Evolutionary conservation across 2,329 filamentous ascomycete species (phyloP), one percentile per base, ranked within the genome.

Genomic region (Dendrostoma leiphaemia): DNA sequence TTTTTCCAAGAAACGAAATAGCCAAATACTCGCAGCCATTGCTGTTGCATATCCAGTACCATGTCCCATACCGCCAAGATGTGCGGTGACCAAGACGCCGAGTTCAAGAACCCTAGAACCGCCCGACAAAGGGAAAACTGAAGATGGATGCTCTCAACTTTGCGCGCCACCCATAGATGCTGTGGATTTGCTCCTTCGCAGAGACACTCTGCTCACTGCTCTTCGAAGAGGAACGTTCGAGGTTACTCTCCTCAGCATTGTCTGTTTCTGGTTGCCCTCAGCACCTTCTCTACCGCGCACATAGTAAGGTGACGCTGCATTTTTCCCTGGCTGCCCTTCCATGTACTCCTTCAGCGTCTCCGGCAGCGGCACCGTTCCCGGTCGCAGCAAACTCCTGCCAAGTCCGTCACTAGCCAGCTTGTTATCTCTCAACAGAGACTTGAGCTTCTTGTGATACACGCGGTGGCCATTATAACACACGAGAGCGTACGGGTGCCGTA

Each of bases 361-460:
- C 6, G 51, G 51, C 51, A 53, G 35, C 26, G 51, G 51, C 15
- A 21, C 9, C 15, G 51, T 40, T 19, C 51, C 51, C 4, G 34
- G 43, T 19, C 34, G 19, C 26, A 53, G 26, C 26, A 53, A 23
- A 31, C 51, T 53, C 35, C 51, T 37, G 24, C 31, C 24, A 21
- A 53, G 38, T 2, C 28, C 35, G 44, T 17, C 45, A n/a, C 41
- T 28, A 34, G 43, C 31, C 34, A 53, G 34, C 31, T 41, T 46
- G n/a, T 24, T 28, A 34, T 47, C 51, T 35, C 23, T 53, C 43
- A 53, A 43, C 51, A 53, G 34, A 2, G 24, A 24, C 43, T 48
- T 53, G 19, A 53, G 51, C 35, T 53, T 53, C 51, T 53, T 53
- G 34, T 53, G 51, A n/a, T 53, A 53, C 17, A 53, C 51, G 26